A percentile compares a stretch with the other conserved stretches of the same genome.
phyloP scores from a whole-genome alignment of 208 protist genomes.

The Acanthamoeba lugdunensis region DNA sequence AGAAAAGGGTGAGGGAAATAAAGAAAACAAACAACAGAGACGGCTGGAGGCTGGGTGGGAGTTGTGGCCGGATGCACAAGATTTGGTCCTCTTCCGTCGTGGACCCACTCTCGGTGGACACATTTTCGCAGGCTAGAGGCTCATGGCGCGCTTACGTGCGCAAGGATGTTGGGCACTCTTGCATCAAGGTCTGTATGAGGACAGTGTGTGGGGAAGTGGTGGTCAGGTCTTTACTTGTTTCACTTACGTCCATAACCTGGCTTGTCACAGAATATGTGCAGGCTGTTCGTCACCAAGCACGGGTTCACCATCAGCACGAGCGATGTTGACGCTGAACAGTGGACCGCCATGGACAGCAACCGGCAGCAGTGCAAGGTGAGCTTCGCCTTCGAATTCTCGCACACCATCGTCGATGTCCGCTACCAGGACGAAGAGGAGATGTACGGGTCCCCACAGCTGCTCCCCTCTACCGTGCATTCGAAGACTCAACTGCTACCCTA shows the following conservation, averaged over 20 bases:
- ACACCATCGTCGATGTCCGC: neutral
- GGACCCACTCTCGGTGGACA: neutral
- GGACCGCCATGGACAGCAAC: neutral
- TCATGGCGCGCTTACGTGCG: neutral
- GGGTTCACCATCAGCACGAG: neutral
- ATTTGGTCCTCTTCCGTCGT: neutral
- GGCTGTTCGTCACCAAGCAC: neutral
- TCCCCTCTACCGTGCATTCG: neutral
- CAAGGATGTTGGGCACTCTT: neutral
- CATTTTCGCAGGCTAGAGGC: neutral
- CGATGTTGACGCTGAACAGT: neutral
- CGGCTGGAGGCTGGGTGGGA: too few species aligned
- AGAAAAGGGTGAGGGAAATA: neutral
- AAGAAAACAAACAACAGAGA: neutral
- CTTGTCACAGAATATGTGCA: neutral
- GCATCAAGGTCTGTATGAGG: neutral
- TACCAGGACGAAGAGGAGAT: slow-evolving; percentile 10
- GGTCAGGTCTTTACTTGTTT: too few species aligned
- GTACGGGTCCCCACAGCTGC: neutral
- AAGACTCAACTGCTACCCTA: neutral
- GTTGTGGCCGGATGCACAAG: neutral
- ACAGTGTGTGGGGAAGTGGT: neutral
- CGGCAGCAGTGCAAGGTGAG: neutral
- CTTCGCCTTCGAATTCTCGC: neutral
- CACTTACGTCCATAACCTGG: neutral